These are phyloP conservation scores for Fagopyrum esculentum DNA, from an alignment of 148 eudicot species.

Conservation along the genomic window DNA sequence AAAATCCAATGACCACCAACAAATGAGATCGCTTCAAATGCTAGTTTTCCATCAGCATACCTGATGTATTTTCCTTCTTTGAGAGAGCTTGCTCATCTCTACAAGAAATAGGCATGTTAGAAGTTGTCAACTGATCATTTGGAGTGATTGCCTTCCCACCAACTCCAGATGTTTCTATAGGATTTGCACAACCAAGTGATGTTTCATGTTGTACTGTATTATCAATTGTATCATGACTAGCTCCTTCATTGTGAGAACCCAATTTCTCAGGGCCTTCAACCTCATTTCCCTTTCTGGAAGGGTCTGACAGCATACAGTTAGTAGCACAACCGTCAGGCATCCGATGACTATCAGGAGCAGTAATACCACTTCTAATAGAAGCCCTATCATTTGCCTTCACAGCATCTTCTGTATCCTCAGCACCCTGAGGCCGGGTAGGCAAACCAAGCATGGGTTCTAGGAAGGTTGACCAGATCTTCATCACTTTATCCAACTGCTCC, in stretches of 20 bases:
- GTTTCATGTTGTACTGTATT: slow-evolving; percentile 32
- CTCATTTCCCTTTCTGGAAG: slow-evolving; percentile 32
- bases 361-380: slow-evolving; percentile 23
- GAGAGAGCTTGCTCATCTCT: slow-evolving; percentile 34
- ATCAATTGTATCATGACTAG: slow-evolving; percentile 28
- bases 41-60: slow-evolving; percentile 23
- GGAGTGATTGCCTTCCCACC: slow-evolving; percentile 23
- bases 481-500: slow-evolving; percentile 73
- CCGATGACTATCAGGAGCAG: slow-evolving; percentile 21
- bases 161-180: slow-evolving; percentile 18
- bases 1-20: not conserved
- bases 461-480: slow-evolving; percentile 82
- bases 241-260: slow-evolving; percentile 34
- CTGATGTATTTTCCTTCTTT: slow-evolving; percentile 34
- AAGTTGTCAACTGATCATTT: slow-evolving; percentile 22
- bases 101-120: slow-evolving; percentile 21
- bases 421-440: slow-evolving; percentile 43
- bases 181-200: slow-evolving; percentile 20
- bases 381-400: slow-evolving; percentile 28
- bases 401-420: slow-evolving; percentile 45
- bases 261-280: slow-evolving; percentile 28
- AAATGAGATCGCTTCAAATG: not conserved
- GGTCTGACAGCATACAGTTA: slow-evolving; percentile 26
- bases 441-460: slow-evolving; percentile 71
- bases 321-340: slow-evolving; percentile 24